These are phyloP conservation scores for Lactifluus pinguis DNA, from an alignment of 768 basidiomycete species.

Conservation along the genomic window DNA sequence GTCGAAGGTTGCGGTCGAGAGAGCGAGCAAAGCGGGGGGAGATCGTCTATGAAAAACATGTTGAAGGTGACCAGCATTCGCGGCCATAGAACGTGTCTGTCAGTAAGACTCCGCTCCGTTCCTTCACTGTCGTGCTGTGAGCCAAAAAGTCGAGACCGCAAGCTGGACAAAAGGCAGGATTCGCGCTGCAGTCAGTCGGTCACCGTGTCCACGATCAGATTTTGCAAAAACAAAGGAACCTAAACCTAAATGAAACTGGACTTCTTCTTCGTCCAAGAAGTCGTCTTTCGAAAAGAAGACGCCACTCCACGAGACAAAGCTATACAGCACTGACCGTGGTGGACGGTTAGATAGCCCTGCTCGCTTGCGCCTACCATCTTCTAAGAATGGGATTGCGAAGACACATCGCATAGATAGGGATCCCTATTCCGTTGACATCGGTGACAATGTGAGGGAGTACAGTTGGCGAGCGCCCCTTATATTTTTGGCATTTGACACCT, in stretches of 20 bases:
- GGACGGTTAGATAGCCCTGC: background rate
- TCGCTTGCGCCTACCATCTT: background rate
- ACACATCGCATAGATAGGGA: conserved; percentile 1
- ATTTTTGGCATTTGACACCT: background rate
- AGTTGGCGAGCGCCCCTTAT: background rate
- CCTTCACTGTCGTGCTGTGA: background rate
- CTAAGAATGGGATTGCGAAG: background rate
- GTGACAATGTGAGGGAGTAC: background rate
- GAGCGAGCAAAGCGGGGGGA: conserved; percentile 1
- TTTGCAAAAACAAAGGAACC: background rate
- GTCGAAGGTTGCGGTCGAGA: background rate
- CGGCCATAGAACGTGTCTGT: background rate
- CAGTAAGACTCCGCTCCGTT: background rate
- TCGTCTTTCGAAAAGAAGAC: background rate
- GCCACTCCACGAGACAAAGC: conserved; percentile 4
- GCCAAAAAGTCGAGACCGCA: conserved; percentile 3
- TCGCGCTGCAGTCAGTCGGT: background rate
- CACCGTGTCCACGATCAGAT: conserved; percentile 3
- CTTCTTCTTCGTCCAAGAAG: background rate
- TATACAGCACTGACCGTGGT: background rate
- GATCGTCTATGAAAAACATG: conserved; percentile 13
- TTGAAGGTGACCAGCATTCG: background rate
- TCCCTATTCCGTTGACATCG: background rate
- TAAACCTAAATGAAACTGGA: background rate
- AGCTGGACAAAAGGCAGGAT: background rate